Evolutionary conservation across 1,284 basidiomycete species (phyloP), one percentile per base, ranked within the genome.

Genomic region (Sporisorium sorghi): DNA sequence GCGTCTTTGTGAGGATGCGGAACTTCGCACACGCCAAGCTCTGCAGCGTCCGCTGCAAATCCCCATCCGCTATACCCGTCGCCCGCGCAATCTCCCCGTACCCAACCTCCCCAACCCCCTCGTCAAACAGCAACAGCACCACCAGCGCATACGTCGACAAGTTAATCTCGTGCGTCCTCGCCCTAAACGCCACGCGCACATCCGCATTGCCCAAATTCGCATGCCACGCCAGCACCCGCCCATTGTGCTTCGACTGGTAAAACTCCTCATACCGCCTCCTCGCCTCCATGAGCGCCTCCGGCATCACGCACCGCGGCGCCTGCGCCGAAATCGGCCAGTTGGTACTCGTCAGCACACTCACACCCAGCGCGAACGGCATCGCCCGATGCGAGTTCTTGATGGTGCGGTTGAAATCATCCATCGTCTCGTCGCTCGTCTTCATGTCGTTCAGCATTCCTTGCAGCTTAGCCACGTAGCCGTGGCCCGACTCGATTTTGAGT

Each of bases 371-470:
- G 69, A 95, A 88, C 5, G 89, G 87, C 17, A 90, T 89, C 10
- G 88, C 84, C 90, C 93, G 79, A 6, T 63, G 47, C 64, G 55
- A 55, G 64, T 88, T 89, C 42, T 86, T 85, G 26, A 91, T 81
- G 78, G 91, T 87, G 23, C 87, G 87, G 56, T 88, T 88, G 85
- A 94, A 99, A 5, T 88, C 89, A 54, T 89, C 87, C 87, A 92
- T 93, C 9, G 90, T 91, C 60, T 99, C 97, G 26, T 88, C 86
- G 19, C 93, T 96, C 39, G 97, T 86, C 80, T 91, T 93, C 90
- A 99, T 96, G 84, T 99, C 97, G 78, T 95, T 90, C 88, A 99
- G 96, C 97, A 99, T 99, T 58, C 97, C 96, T 85, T 99, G 96
- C 76, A 99, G 87, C 84, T 97, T 97, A 85, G 97, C 94, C 0